A percentile compares a stretch with the other conserved stretches of the same genome.
Evolutionary conservation across 345 rosid genomes (phyloP).

Genomic region (Pistacia atlantica): DNA sequence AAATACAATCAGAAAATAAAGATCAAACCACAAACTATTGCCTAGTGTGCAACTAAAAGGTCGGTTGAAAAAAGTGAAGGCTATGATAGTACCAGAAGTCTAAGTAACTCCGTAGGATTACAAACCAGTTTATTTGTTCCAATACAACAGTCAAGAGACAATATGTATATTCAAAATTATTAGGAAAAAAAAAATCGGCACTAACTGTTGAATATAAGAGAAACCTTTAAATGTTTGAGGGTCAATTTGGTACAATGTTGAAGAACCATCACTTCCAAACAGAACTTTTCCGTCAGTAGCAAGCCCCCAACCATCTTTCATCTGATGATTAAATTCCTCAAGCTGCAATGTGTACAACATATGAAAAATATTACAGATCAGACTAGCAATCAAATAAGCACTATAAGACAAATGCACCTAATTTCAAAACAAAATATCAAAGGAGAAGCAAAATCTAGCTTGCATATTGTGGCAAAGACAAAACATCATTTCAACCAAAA

Average conservation of each 20-base stretch:
- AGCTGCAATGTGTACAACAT: constrained; percentile 50
- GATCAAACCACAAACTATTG: constrained; percentile 16
- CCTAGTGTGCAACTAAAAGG: background rate
- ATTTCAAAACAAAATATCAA: background rate
- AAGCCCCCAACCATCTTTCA: constrained; percentile 98
- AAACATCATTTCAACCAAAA: background rate
- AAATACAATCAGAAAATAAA: background rate
- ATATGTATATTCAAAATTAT: constrained; percentile 1
- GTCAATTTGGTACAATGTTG: constrained; percentile 73
- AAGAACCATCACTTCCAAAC: constrained; percentile 92
- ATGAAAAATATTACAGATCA: background rate
- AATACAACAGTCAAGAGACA: background rate
- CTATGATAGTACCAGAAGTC: background rate
- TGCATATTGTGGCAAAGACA: background rate
- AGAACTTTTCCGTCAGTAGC: constrained; percentile 85
- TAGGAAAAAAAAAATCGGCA: constrained; percentile 15
- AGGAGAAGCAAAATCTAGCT: background rate
- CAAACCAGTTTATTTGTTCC: constrained; percentile 1
- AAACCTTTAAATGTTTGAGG: constrained; percentile 74
- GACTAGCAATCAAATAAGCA: constrained; percentile 1
- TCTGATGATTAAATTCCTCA: constrained; percentile 64
- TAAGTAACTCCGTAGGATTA: constrained; percentile 1
- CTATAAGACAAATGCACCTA: background rate
- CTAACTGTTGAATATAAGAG: constrained; percentile 16
- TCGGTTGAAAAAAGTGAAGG: background rate